Percentiles rank a stretch among this genome's conserved stretches.
Evolutionary conservation across 441 rosid species (phyloP).

Genomic region (Gossypium davidsonii): DNA sequence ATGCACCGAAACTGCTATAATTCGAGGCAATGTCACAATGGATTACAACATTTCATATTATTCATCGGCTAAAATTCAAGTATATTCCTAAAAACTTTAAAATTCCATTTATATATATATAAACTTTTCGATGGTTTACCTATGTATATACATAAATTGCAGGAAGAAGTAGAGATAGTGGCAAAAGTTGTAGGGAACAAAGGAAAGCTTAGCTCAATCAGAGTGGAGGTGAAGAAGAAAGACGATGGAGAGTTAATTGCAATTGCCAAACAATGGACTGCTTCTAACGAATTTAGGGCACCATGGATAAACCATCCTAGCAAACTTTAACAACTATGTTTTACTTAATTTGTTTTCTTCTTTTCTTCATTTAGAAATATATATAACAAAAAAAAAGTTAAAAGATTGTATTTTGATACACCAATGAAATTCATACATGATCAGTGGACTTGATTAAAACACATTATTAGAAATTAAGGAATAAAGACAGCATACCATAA

Average conservation of each 20-base stretch:
- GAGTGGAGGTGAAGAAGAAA: slow-evolving; percentile 40
- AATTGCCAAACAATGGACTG: slow-evolving; percentile 52
- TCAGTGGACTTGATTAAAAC: too few relatives aligned
- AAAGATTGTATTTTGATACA: too few relatives aligned
- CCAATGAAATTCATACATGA: too few relatives aligned
- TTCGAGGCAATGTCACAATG: neutral
- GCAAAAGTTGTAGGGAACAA: slow-evolving; percentile 40
- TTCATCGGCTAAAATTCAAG: slow-evolving; percentile 41
- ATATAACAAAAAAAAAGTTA: too few relatives aligned
- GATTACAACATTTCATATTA: slow-evolving; percentile 42
- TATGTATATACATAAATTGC: neutral
- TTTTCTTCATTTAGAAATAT: too few relatives aligned
- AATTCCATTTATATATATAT: neutral
- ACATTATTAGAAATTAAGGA: too few relatives aligned
- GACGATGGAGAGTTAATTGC: slow-evolving; percentile 38
- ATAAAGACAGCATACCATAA: too few relatives aligned
- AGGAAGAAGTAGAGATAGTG: slow-evolving; percentile 62
- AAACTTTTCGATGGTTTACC: neutral
- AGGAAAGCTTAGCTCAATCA: slow-evolving; percentile 39
- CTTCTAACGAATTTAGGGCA: slow-evolving; percentile 17
- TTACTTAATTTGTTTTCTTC: too few relatives aligned
- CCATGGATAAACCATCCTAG: neutral
- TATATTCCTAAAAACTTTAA: neutral
- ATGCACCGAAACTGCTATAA: neutral
- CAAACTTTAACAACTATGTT: neutral